Percentiles rank a stretch among this genome's conserved stretches.
phyloP scores from a whole-genome alignment of 2,329 filamentous ascomycete genomes.

The Hypoxylon sp. region DNA sequence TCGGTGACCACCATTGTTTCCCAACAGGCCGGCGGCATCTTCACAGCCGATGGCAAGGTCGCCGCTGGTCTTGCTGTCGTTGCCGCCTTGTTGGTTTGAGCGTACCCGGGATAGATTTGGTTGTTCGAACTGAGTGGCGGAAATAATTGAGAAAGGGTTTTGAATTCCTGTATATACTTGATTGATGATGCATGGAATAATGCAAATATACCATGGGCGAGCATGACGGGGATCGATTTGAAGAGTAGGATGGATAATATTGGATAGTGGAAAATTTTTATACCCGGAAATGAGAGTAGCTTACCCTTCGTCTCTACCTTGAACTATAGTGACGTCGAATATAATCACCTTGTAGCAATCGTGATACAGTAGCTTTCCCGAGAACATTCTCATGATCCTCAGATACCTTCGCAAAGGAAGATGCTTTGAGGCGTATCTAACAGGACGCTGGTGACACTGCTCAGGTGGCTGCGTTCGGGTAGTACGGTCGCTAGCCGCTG shows the following conservation, averaged over 20 bases:
- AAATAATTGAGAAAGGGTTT: conserved; percentile 2
- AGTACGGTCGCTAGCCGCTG: not conserved
- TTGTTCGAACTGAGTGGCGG: not conserved
- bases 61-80: conserved; percentile 43
- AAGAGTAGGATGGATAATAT: not conserved
- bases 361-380: not conserved
- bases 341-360: not conserved
- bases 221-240: not conserved
- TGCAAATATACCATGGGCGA: conserved; percentile 17
- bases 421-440: not conserved
- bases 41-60: conserved; percentile 38
- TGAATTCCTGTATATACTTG: conserved; percentile 25
- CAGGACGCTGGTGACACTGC: not conserved
- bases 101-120: not conserved
- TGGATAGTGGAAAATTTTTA: conserved; percentile 14
- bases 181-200: conserved; percentile 9
- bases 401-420: not conserved
- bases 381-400: not conserved
- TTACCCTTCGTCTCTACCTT: conserved; percentile 3
- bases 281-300: conserved; percentile 29
- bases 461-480: not conserved
- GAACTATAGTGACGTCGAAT: not conserved
- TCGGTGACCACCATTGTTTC: conserved; percentile 32
- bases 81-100: conserved; percentile 44
- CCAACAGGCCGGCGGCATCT: conserved; percentile 39